Conservation (phyloP, 108 stramenopile genomes). For the Pseudonitzschia multistriata region DNA sequence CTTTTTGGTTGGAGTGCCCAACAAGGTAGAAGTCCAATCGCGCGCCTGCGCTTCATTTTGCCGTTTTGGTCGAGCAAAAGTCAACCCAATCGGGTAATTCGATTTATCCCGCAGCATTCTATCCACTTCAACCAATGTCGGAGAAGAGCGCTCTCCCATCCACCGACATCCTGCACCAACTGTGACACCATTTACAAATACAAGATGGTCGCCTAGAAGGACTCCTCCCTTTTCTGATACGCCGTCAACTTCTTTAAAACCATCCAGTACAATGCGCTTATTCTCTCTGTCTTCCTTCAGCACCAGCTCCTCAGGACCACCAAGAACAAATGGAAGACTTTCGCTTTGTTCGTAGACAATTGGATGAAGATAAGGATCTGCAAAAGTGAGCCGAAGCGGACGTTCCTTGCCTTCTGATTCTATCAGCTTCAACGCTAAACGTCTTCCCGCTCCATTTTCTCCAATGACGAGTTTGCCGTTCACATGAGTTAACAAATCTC, state of each 20-base stretch:
- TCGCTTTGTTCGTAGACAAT: conserved; percentile 47
- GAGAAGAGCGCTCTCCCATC: conserved; percentile 39
- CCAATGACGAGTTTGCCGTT: conserved; percentile 70
- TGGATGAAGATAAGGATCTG: conserved; percentile 54
- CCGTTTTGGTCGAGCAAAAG: conserved; percentile 72
- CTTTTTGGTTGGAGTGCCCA: conserved; percentile 14
- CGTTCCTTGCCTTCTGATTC: conserved; percentile 55
- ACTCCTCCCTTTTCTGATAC: conserved; percentile 69
- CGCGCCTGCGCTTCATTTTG: conserved; percentile 20
- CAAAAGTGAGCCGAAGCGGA: conserved; percentile 69
- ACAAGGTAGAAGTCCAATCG: conserved; percentile 22
- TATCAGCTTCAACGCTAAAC: conserved; percentile 51
- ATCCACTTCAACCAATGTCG: conserved; percentile 52
- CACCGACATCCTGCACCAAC: conserved; percentile 81
- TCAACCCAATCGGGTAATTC: conserved; percentile 74
- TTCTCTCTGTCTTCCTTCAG: conserved; percentile 47
- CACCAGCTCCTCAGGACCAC: conserved; percentile 72
- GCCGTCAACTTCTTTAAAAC: conserved; percentile 69
- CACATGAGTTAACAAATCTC: conserved; percentile 68
- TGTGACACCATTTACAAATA: conserved; percentile 79
- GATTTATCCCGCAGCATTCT: conserved; percentile 46
- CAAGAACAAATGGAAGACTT: conserved; percentile 29
- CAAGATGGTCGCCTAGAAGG: conserved; percentile 78
- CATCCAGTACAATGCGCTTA: conserved; percentile 59
- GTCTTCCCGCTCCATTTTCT: conserved; percentile 49